Evolutionary conservation across 805 yeast genomes (phyloP).

Genomic region (Sporopachydermia quercuum): DNA sequence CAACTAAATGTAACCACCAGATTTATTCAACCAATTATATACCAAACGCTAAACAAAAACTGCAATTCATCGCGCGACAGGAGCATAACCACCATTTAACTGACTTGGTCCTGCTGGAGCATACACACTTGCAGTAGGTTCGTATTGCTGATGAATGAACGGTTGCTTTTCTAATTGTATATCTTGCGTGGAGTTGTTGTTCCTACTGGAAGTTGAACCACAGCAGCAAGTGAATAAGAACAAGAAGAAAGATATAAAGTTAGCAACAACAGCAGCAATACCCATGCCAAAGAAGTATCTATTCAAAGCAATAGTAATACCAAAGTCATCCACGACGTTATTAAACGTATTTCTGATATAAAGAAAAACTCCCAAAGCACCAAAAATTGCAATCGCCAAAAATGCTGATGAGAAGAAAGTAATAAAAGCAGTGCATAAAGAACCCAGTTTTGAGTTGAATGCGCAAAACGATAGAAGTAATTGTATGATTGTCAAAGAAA

Average conservation of each 20-base stretch:
- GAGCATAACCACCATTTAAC: too few species aligned
- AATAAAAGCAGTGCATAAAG: conserved; percentile 29
- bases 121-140: too few species aligned
- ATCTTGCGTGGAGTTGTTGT: too few species aligned
- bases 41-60: too few species aligned
- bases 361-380: conserved; percentile 48
- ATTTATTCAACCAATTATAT: too few species aligned
- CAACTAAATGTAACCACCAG: too few species aligned
- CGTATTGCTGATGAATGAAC: too few species aligned
- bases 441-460: conserved; percentile 30
- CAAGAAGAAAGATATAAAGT: conserved; percentile 24
- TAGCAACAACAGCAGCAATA: conserved; percentile 48
- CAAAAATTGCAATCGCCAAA: conserved; percentile 31
- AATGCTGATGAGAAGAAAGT: conserved; percentile 20
- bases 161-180: too few species aligned
- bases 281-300: conserved; percentile 37
- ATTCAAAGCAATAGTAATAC: conserved; percentile 38
- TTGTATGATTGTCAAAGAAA: conserved; percentile 27
- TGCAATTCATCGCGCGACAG: too few species aligned
- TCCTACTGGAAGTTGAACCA: conserved; percentile 21
- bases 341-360: conserved; percentile 37
- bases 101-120: too few species aligned
- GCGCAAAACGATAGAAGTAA: conserved; percentile 30
- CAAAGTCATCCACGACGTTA: conserved; percentile 29
- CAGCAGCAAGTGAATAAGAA: conserved; percentile 31